These are phyloP conservation scores for Phaeolepiota aurea DNA, from an alignment of 768 basidiomycete species.

Conservation along the genomic window DNA sequence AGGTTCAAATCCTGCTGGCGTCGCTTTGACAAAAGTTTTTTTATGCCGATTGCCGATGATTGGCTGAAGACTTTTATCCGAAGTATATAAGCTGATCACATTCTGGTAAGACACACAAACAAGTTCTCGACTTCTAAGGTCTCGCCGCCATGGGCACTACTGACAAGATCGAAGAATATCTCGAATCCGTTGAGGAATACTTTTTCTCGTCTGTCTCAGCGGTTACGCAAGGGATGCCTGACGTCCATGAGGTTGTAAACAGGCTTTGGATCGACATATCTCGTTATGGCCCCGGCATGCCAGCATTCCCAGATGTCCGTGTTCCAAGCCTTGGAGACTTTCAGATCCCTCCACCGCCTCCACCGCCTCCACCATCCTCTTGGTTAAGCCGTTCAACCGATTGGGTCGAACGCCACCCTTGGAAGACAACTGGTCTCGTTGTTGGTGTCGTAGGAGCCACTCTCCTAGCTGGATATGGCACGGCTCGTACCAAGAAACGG, in stretches of 20 bases:
- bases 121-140: neutral
- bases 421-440: conserved; percentile 46
- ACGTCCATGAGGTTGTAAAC: conserved; percentile 55
- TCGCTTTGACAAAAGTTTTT: conserved; percentile 11
- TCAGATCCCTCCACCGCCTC: conserved; percentile 53
- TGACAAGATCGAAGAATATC: conserved; percentile 66
- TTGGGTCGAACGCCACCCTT: conserved; percentile 55
- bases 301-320: conserved; percentile 39
- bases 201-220: conserved; percentile 47
- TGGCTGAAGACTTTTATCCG: neutral
- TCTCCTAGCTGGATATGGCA: conserved; percentile 50
- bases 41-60: neutral
- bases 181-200: conserved; percentile 56
- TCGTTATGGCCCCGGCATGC: conserved; percentile 69
- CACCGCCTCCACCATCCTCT: conserved; percentile 50
- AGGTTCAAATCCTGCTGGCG: conserved; percentile 52
- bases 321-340: conserved; percentile 65
- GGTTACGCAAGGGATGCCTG: conserved; percentile 50
- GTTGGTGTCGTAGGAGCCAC: conserved; percentile 54
- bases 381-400: conserved; percentile 36
- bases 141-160: conserved; percentile 26
- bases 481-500: conserved; percentile 19
- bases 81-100: neutral
- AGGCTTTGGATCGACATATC: conserved; percentile 74
- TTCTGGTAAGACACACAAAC: neutral